Evolutionary conservation across 2,329 filamentous ascomycete species (phyloP).

Genomic region (Ascochyta koolunga): DNA sequence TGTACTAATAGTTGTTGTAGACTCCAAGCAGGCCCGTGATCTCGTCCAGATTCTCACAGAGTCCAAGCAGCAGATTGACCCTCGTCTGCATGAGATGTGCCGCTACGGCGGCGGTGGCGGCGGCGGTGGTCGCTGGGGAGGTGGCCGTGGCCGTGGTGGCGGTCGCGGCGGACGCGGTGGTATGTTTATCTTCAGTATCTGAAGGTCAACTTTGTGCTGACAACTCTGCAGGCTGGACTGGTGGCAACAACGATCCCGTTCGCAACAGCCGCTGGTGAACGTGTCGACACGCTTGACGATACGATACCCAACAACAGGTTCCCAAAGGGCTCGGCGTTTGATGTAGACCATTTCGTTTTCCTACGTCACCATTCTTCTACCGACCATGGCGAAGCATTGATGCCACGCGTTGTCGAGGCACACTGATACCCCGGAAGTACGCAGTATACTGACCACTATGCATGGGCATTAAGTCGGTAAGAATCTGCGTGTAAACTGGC

Average conservation of each 20-base stretch:
- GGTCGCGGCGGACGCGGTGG: constrained; percentile 56
- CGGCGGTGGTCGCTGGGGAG: constrained; percentile 70
- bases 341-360: constrained; percentile 31
- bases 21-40: constrained; percentile 79
- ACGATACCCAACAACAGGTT: constrained; percentile 10
- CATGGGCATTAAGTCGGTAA: constrained; percentile 17
- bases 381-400: constrained; percentile 28
- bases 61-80: constrained; percentile 97
- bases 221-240: constrained; percentile 40
- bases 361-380: constrained; percentile 22
- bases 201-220: constrained; percentile 22
- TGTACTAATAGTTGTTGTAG: constrained; percentile 47
- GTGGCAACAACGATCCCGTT: constrained; percentile 48
- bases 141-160: constrained; percentile 71
- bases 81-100: constrained; percentile 92
- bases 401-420: constrained; percentile 28
- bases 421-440: constrained; percentile 40
- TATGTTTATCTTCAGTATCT: constrained; percentile 27
- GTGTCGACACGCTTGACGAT: background rate
- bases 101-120: constrained; percentile 88
- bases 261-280: constrained; percentile 51
- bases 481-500: constrained; percentile 34
- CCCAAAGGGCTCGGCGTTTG: constrained; percentile 29
- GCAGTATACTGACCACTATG: constrained; percentile 26
- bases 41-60: constrained; percentile 90